phyloP scores from a whole-genome alignment of 768 basidiomycete genomes.

The Cytidiella melzeri region DNA sequence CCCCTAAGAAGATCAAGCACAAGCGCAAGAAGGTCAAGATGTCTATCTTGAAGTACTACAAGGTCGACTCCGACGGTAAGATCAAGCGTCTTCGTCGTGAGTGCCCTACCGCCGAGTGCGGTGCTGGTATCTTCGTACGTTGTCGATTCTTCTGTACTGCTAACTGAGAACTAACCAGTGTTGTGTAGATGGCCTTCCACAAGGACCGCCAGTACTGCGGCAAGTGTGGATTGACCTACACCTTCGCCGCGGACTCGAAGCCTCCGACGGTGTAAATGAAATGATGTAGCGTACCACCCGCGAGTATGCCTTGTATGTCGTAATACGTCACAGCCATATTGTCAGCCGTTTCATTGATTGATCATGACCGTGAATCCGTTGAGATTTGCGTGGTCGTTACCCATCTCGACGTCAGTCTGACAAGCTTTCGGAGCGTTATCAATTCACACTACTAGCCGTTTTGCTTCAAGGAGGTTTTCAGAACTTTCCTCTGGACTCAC shows the following conservation, averaged over 20 bases:
- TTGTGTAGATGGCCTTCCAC: constrained; percentile 92
- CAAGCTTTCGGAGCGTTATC: too few relatives aligned
- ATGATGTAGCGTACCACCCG: too few relatives aligned
- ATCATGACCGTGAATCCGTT: not conserved
- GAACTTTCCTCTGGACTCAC: too few relatives aligned
- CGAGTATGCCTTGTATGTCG: constrained; percentile 1
- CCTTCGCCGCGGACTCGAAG: constrained; percentile 75
- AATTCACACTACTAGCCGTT: too few relatives aligned
- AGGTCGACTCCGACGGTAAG: constrained; percentile 99
- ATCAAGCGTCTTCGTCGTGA: constrained; percentile 99
- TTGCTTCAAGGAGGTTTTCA: too few relatives aligned
- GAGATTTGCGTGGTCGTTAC: not conserved
- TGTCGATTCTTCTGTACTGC: not conserved
- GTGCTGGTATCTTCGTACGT: constrained; percentile 80
- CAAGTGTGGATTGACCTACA: constrained; percentile 86
- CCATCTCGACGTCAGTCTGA: too few relatives aligned
- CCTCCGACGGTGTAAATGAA: constrained; percentile 56
- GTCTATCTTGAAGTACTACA: constrained; percentile 99
- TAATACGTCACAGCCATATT: not conserved
- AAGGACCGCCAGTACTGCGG: constrained; percentile 97
- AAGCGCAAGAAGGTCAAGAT: constrained; percentile 99
- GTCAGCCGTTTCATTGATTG: not conserved
- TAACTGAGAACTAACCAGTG: constrained; percentile 17
- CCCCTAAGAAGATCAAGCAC: constrained; percentile 99
- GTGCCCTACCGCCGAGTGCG: constrained; percentile 78